Base-by-base conservation (phyloP, 2,329 filamentous ascomycete genomes). In the Fusarium sp. region DNA sequence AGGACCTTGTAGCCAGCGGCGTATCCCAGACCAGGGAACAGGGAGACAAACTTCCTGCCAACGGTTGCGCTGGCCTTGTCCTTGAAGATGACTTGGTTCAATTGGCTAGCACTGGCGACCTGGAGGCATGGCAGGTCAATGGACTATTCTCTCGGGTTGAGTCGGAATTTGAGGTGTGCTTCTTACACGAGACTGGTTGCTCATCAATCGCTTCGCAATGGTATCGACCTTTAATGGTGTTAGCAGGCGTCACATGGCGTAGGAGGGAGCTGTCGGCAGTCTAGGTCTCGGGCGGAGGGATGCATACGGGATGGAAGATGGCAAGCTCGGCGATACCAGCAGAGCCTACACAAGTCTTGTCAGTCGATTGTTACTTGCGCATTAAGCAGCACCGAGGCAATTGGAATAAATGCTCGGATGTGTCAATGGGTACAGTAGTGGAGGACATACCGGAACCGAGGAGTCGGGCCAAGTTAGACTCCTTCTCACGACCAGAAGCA, bases 131-230 rank as follows among this genome's bases (percentile, higher is more conserved):
- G 10, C 59, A 52, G 48, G 67, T 78, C 73, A 79, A 73, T 69
- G 39, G 45, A 57, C 24, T 54, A 22, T 64, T 68, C 67, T 48
- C 29, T 54, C 22, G n/a, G 20, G 27, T 8, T 64, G 33, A 31
- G 33, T 65, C 64, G 60, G 76, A 22, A 33, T 52, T 35, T 39
- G n/a, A 52, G 52, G 85, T 78, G 83, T 94, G 59, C 90, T 86
- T 88, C 94, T 82, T 83, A 85, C 83, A 75, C 81, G 81, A 72
- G 91, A 91, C 84, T 97, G 93, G 86, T 99, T 98, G 91, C 95
- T 98, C 97, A 99, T 99, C 85, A 99, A 91, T 78, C 97, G 94
- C 89, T 99, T 99, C 74, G 97, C 96, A 80, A 97, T 98, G 60
- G 97, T 99, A 86, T 99, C 97, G 83, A 99, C 94, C 94, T 96